phyloP scores from a whole-genome alignment of 2,329 filamentous ascomycete genomes.

The Periconia sp. region DNA sequence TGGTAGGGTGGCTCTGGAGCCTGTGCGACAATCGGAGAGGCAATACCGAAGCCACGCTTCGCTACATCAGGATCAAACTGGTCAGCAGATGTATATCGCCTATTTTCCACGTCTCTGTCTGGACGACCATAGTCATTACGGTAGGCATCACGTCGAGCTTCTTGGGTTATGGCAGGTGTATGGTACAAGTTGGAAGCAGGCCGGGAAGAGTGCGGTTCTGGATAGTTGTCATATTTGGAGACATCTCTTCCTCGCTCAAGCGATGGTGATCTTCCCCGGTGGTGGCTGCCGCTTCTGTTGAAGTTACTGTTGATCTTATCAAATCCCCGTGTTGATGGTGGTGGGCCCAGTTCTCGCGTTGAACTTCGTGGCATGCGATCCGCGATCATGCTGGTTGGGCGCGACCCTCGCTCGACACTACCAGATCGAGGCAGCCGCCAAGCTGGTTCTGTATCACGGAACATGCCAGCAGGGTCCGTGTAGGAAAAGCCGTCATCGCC shows the following conservation, averaged over 20 bases:
- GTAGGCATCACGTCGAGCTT: constrained; percentile 46
- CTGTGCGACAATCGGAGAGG: constrained; percentile 17
- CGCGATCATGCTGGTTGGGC: constrained; percentile 50
- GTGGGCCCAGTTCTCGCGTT: constrained; percentile 53
- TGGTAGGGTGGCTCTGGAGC: constrained; percentile 46
- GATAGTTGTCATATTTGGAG: constrained; percentile 41
- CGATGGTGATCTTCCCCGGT: constrained; percentile 31
- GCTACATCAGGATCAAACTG: constrained; percentile 49
- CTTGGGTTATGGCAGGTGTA: constrained; percentile 51
- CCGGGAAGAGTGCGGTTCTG: constrained; percentile 34
- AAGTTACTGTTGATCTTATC: constrained; percentile 60
- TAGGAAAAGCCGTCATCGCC: constrained; percentile 51
- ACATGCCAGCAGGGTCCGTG: constrained; percentile 54
- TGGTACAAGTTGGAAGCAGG: constrained; percentile 46
- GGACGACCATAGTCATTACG: constrained; percentile 49
- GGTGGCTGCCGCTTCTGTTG: constrained; percentile 18
- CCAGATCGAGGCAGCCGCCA: constrained; percentile 49
- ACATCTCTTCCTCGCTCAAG: constrained; percentile 36
- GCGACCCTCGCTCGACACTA: constrained; percentile 48
- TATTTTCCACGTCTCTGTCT: constrained; percentile 42
- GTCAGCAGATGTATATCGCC: constrained; percentile 37
- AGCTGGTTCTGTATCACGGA: constrained; percentile 52
- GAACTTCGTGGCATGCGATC: constrained; percentile 41
- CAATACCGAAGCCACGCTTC: constrained; percentile 52
- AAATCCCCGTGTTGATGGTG: constrained; percentile 69